Evolutionary conservation across 208 protist genomes (phyloP).

Genomic region (Naegleria gruberi): DNA sequence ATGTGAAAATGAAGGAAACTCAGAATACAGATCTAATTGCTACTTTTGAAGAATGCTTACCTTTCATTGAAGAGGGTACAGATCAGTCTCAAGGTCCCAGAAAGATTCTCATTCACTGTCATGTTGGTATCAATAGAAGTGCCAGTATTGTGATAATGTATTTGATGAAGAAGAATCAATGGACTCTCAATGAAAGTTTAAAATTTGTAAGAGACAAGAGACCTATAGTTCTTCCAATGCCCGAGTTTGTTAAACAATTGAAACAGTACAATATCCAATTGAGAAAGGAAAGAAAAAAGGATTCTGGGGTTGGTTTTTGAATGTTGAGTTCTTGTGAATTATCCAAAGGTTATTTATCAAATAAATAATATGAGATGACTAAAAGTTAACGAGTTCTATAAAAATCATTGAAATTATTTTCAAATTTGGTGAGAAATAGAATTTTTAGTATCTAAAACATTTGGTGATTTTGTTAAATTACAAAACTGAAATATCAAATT

Average conservation of each 20-base stretch:
- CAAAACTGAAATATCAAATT: no score
- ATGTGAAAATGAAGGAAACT: neutral
- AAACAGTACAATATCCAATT: neutral
- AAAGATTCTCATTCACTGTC: constrained; percentile 2
- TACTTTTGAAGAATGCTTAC: neutral
- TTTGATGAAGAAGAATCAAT: constrained; percentile 1
- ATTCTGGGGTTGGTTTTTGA: constrained; percentile 78
- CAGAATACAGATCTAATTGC: neutral
- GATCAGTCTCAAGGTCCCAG: neutral
- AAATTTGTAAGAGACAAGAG: constrained; percentile 5
- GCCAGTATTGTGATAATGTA: neutral
- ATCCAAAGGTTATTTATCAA: constrained; percentile 91
- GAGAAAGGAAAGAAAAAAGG: constrained; percentile 44
- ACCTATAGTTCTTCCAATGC: neutral
- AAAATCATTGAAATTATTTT: constrained; percentile 87
- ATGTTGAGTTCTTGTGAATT: constrained; percentile 92
- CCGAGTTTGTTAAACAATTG: neutral
- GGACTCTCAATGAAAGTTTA: neutral
- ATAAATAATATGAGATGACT: constrained; percentile 98
- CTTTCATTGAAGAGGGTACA: neutral
- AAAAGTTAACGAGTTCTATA: constrained; percentile 92
- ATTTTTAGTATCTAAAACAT: constrained; percentile 82
- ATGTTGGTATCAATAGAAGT: neutral
- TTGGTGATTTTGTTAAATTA: no score
- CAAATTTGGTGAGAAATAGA: constrained; percentile 75